Evolutionary conservation across 306 rosid species (phyloP), one percentile per base, ranked within the genome.

Genomic region (Dryas octopetala): DNA sequence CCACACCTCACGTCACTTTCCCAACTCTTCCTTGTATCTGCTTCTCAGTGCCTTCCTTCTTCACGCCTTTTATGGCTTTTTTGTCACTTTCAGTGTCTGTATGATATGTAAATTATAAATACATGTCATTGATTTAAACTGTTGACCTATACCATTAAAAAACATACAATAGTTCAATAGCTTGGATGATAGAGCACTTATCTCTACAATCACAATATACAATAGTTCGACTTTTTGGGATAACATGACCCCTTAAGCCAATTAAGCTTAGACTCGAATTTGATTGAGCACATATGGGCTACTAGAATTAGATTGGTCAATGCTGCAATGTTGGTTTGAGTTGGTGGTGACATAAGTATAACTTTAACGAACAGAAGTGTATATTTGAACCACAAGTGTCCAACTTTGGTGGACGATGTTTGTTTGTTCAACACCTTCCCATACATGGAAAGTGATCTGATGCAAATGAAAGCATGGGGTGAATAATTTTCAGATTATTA

Each of bases 31-130:
- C 40, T 19, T 12, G 16, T 26, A 47, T 66, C 12, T 19, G 23
- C 55, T 68, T 67, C 75, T 60, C 53, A 13, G 83, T 41, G 43
- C 63, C 12, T 49, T 74, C 77, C 57, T 14, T 58, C 46, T 12
- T 14, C 15, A 53, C 72, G 23, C 41, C 59, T 68, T 23, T 60
- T 51, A 23, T 58, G 46, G 43, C 64, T 4, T 52, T 46, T 46
- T 71, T 64, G 13, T 17, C 68, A n/a, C 5, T 60, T 40, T n/a
- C 13, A 67, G 38, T 32, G 3, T 32, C 3, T 32, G 3, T 32
- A 32, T 32, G 38, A 32, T 32, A 32, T 1, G 38, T 32, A 32
- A 32, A 2, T 32, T 32, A 32, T 0, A 23, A 23, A 32, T 32
- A 32, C 38, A 32, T 32, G 0, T 32, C 23, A 23, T 23, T 23